Conservation (phyloP, 2,329 filamentous ascomycete species). For the Chaetomiaceae sp. region DNA sequence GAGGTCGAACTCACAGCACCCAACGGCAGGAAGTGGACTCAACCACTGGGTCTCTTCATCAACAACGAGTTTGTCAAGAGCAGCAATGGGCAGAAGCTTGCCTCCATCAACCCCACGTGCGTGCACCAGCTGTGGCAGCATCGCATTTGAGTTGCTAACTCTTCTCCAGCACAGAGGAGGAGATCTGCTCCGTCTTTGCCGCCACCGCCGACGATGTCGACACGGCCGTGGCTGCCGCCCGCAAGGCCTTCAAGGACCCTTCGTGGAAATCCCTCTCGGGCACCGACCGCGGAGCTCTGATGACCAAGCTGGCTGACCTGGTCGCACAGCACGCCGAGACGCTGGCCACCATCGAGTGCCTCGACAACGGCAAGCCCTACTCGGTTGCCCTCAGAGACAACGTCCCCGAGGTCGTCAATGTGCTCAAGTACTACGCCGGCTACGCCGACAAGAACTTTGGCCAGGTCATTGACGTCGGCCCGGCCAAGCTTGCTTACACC, state of each 20-base stretch:
- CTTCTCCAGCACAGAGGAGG: conserved; percentile 48
- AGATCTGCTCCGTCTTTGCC: conserved; percentile 67
- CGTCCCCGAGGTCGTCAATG: conserved; percentile 43
- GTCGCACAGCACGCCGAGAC: conserved; percentile 57
- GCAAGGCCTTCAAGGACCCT: conserved; percentile 61
- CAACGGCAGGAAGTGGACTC: conserved; percentile 67
- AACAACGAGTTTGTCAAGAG: conserved; percentile 74
- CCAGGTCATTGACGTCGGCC: conserved; percentile 68
- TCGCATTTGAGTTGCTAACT: background rate
- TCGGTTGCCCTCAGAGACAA: conserved; percentile 60
- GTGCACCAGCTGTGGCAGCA: conserved; percentile 22
- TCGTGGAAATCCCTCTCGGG: conserved; percentile 65
- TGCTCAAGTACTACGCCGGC: conserved; percentile 72
- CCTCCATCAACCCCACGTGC: conserved; percentile 66
- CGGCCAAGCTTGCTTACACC: conserved; percentile 70
- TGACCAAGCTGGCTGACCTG: conserved; percentile 67
- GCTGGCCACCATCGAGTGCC: conserved; percentile 57
- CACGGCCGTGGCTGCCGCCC: conserved; percentile 63
- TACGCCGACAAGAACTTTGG: conserved; percentile 77
- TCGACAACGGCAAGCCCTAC: conserved; percentile 80
- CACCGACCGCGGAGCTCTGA: conserved; percentile 62
- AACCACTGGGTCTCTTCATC: conserved; percentile 77
- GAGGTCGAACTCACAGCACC: conserved; percentile 64
- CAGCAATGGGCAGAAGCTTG: conserved; percentile 59
- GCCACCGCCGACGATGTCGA: conserved; percentile 65